A percentile compares a stretch with the other conserved stretches of the same genome.
Evolutionary conservation across 345 rosid genomes (phyloP).

Genomic region (Mallotus nudiflorus): DNA sequence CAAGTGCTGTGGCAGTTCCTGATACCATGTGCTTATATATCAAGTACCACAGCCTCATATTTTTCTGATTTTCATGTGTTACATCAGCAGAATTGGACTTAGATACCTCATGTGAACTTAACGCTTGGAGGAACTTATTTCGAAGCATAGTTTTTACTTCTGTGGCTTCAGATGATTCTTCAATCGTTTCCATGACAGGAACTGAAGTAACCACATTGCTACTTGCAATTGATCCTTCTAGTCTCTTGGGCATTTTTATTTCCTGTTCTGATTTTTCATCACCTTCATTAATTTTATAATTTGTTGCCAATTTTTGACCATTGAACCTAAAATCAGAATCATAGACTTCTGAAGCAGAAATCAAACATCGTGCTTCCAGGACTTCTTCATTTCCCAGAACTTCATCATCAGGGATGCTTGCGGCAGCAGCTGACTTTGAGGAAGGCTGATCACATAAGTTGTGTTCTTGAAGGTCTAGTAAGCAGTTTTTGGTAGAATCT

Average conservation of each 20-base stretch:
- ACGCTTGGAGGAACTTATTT: slow-evolving; percentile 15
- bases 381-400: slow-evolving; percentile 4
- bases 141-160: slow-evolving; percentile 27
- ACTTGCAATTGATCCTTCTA: slow-evolving; percentile 7
- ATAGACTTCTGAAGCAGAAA: slow-evolving; percentile 18
- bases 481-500: neutral
- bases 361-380: slow-evolving; percentile 10
- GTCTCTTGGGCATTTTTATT: slow-evolving; percentile 1
- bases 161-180: slow-evolving; percentile 27
- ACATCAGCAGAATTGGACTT: slow-evolving; percentile 18
- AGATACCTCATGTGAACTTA: slow-evolving; percentile 26
- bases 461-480: slow-evolving; percentile 9
- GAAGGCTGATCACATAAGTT: slow-evolving; percentile 13
- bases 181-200: slow-evolving; percentile 9
- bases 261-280: slow-evolving; percentile 32
- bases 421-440: slow-evolving; percentile 16
- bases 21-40: slow-evolving; percentile 36
- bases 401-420: slow-evolving; percentile 15
- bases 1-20: slow-evolving; percentile 12
- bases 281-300: slow-evolving; percentile 7
- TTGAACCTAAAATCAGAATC: slow-evolving; percentile 6
- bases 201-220: slow-evolving; percentile 4
- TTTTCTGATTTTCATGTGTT: slow-evolving; percentile 49
- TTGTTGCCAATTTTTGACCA: slow-evolving; percentile 1
- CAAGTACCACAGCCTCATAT: slow-evolving; percentile 34